Percentiles rank a stretch among this genome's conserved stretches.
These are phyloP conservation scores for Penicillium silybi DNA, from an alignment of 495 filamentous ascomycete genomes.

Conservation along the genomic window DNA sequence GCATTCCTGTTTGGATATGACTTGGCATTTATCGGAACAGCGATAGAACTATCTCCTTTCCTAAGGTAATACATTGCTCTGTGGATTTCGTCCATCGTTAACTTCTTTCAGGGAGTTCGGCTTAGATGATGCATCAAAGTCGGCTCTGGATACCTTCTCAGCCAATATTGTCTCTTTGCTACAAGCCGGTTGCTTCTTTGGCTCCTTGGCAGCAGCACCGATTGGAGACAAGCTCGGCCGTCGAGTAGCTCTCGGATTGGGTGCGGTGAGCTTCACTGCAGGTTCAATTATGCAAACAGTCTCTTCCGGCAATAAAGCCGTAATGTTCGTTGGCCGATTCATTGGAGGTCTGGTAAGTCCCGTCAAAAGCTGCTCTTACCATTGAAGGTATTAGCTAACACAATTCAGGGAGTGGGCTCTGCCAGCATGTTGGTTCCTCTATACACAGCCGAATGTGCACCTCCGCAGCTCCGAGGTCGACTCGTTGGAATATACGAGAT, in stretches of 20 bases:
- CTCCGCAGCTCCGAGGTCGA: conserved; percentile 67
- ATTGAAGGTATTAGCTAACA: not conserved
- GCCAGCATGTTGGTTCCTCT: conserved; percentile 61
- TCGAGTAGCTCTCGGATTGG: conserved; percentile 2
- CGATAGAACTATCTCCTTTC: conserved; percentile 11
- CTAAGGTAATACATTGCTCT: conserved; percentile 2
- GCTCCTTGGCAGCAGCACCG: conserved; percentile 6
- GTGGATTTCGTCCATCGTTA: not conserved
- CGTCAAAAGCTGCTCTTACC: not conserved
- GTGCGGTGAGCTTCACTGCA: not conserved
- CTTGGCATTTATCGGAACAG: conserved; percentile 19
- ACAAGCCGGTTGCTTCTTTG: conserved; percentile 15
- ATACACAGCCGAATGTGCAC: conserved; percentile 71
- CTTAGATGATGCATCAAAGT: conserved; percentile 4
- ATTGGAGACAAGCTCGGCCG: conserved; percentile 9
- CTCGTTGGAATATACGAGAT: conserved; percentile 68
- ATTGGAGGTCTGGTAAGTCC: conserved; percentile 9
- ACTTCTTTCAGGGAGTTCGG: conserved; percentile 8
- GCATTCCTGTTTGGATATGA: conserved; percentile 20
- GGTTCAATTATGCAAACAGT: conserved; percentile 12
- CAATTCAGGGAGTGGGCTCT: conserved; percentile 35
- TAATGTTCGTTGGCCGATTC: conserved; percentile 10
- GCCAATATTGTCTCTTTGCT: conserved; percentile 15
- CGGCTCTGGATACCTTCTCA: conserved; percentile 7
- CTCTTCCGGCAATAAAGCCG: conserved; percentile 1